Percentiles rank a stretch among this genome's conserved stretches.
Conservation (phyloP, 441 rosid species). For the Syzygium syzygioides region DNA sequence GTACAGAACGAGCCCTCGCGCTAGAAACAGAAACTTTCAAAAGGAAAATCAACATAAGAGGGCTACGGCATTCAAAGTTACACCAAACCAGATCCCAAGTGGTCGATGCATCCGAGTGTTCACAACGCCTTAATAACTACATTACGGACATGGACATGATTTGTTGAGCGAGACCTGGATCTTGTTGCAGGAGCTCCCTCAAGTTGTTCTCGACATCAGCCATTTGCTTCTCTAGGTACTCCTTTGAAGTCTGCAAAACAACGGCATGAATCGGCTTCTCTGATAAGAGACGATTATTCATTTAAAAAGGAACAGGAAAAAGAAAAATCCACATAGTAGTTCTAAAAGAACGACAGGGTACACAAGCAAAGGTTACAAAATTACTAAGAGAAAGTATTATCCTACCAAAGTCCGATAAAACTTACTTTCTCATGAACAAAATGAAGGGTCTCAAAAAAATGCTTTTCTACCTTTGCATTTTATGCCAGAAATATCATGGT, state of each 20-base stretch:
- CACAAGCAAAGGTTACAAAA: background rate
- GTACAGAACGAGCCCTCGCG: background rate
- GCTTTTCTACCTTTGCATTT: background rate
- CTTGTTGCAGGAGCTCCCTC: conserved; percentile 87
- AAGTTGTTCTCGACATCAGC: conserved; percentile 78
- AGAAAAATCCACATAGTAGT: background rate
- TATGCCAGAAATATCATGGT: background rate
- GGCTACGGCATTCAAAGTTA: background rate
- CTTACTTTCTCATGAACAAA: background rate
- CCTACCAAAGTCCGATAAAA: background rate
- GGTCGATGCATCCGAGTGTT: background rate
- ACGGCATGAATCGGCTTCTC: background rate
- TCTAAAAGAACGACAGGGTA: background rate
- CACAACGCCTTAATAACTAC: background rate
- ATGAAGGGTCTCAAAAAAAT: background rate
- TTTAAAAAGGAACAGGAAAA: background rate
- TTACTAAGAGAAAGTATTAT: background rate
- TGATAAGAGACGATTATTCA: background rate
- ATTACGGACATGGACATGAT: conserved; percentile 77
- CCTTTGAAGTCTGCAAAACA: conserved; percentile 54
- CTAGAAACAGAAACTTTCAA: background rate
- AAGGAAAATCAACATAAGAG: background rate
- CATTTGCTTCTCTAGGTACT: conserved; percentile 73
- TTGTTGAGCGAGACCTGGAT: conserved; percentile 78
- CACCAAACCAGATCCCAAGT: background rate